phyloP scores from a whole-genome alignment of 129 eudicot genomes.

The Pseudognaphalium luteoalbum region DNA sequence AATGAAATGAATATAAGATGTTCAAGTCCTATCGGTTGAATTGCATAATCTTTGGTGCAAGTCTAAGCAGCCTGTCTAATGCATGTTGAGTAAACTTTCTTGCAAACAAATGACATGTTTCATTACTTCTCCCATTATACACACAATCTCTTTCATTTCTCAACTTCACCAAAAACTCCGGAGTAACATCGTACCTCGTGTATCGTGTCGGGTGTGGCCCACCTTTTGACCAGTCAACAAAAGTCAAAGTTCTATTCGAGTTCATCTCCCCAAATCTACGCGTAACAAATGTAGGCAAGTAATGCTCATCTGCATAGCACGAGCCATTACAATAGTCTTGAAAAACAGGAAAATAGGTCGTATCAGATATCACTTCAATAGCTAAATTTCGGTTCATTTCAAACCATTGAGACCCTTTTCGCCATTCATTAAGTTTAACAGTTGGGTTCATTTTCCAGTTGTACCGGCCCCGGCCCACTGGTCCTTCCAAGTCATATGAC shows the following conservation, averaged over 20 bases:
- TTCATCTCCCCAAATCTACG: slow-evolving; percentile 32
- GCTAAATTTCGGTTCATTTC: slow-evolving; percentile 50
- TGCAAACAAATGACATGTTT: slow-evolving; percentile 53
- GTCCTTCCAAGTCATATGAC: slow-evolving; percentile 45
- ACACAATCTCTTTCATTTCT: slow-evolving; percentile 35
- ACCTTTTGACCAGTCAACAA: slow-evolving; percentile 55
- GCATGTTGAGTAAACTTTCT: slow-evolving; percentile 50
- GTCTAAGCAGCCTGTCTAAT: slow-evolving; percentile 48
- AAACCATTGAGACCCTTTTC: slow-evolving; percentile 66
- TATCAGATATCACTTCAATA: slow-evolving; percentile 44
- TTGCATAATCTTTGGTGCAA: slow-evolving; percentile 48
- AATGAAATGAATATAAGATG: slow-evolving; percentile 2
- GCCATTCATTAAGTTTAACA: slow-evolving; percentile 39
- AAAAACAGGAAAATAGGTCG: slow-evolving; percentile 38
- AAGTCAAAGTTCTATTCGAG: slow-evolving; percentile 46
- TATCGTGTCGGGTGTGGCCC: slow-evolving; percentile 53
- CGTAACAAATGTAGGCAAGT: slow-evolving; percentile 47
- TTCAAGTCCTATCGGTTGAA: slow-evolving; percentile 23
- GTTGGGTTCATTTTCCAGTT: slow-evolving; percentile 39
- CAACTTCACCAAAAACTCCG: slow-evolving; percentile 37
- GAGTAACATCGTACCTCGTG: slow-evolving; percentile 40
- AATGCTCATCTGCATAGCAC: slow-evolving; percentile 55
- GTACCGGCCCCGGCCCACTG: slow-evolving; percentile 51
- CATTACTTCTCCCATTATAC: slow-evolving; percentile 44
- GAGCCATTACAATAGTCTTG: slow-evolving; percentile 33